phyloP scores from a whole-genome alignment of 139 green algal species.

The Chlorella sp. region DNA sequence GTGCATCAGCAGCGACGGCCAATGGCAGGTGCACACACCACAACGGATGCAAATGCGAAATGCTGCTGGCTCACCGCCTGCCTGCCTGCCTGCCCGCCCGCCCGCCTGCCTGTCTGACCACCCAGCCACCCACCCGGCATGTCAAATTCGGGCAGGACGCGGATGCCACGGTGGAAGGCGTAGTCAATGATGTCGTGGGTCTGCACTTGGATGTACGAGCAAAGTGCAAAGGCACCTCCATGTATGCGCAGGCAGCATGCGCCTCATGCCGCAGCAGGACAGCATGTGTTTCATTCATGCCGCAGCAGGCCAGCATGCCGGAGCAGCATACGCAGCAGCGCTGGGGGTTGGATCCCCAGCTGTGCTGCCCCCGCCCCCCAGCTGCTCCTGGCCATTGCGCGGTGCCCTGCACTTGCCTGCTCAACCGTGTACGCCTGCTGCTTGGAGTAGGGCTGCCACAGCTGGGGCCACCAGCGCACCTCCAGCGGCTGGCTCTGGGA shows the following conservation, averaged over 20 bases:
- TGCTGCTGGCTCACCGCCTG: too few relatives aligned
- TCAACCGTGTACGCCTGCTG: neutral
- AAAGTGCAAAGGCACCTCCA: neutral
- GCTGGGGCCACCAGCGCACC: neutral
- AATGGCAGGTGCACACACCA: too few relatives aligned
- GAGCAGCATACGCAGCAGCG: too few relatives aligned
- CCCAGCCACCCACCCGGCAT: neutral
- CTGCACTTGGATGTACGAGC: neutral
- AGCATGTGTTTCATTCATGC: too few relatives aligned
- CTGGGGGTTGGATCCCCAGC: too few relatives aligned
- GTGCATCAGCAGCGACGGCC: too few relatives aligned
- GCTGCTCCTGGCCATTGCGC: too few relatives aligned
- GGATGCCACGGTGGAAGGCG: neutral
- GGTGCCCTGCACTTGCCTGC: neutral
- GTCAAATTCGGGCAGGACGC: constrained; percentile 9
- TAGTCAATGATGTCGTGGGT: neutral
- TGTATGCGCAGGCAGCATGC: neutral
- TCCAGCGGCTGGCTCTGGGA: constrained; percentile 14
- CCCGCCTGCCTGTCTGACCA: neutral
- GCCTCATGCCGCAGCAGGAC: too few relatives aligned
- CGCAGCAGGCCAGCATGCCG: too few relatives aligned
- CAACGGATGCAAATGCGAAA: too few relatives aligned
- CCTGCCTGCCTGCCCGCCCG: too few relatives aligned
- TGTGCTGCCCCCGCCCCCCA: too few relatives aligned
- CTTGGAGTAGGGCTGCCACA: constrained; percentile 7